Evolutionary conservation across 2,329 filamentous ascomycete species (phyloP).

Genomic region (Fusarium citri): DNA sequence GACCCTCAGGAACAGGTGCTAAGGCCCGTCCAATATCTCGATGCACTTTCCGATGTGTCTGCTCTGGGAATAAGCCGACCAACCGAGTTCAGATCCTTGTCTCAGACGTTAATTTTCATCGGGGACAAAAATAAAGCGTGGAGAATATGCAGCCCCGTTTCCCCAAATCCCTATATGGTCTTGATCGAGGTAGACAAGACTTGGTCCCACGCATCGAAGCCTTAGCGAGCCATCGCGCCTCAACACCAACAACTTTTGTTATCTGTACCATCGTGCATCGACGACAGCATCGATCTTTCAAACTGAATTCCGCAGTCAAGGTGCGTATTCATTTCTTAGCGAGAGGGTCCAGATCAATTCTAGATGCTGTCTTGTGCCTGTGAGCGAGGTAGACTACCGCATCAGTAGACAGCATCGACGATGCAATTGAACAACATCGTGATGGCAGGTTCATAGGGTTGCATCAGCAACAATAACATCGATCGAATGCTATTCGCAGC

Average conservation of each 20-base stretch:
- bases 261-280: conserved; percentile 13
- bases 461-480: conserved; percentile 7
- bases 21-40: conserved; percentile 9
- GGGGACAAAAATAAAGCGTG: conserved; percentile 10
- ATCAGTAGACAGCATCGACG: background rate
- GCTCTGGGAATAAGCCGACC: background rate
- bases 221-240: conserved; percentile 31
- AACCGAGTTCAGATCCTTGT: conserved; percentile 1
- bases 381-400: background rate
- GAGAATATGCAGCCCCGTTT: conserved; percentile 14
- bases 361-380: background rate
- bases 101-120: background rate
- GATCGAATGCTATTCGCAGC: conserved; percentile 7
- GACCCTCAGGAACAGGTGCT: conserved; percentile 20
- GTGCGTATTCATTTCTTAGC: background rate
- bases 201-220: conserved; percentile 29
- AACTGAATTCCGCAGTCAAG: conserved; percentile 1
- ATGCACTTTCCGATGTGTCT: conserved; percentile 12
- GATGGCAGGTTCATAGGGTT: background rate
- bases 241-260: conserved; percentile 29
- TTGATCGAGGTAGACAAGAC: conserved; percentile 26
- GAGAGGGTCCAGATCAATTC: conserved; percentile 3
- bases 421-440: conserved; percentile 1
- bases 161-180: background rate
- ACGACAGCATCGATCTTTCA: conserved; percentile 25